Evolutionary conservation across 495 filamentous ascomycete genomes (phyloP).

Genomic region (Jackrogersella minutella): DNA sequence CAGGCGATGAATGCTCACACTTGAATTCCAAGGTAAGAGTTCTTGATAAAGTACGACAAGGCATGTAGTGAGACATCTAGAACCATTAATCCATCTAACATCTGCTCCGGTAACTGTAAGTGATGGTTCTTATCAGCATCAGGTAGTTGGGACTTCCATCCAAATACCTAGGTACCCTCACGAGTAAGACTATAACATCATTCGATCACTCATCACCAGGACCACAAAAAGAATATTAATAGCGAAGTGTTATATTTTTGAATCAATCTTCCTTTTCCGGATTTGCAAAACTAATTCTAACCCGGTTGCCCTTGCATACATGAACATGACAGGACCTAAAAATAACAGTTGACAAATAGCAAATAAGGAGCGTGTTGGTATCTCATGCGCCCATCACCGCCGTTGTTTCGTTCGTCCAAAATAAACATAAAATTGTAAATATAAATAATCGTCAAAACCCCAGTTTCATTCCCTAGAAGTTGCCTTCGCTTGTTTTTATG

Average conservation of each 20-base stretch:
- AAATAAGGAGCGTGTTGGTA: slow-evolving; percentile 37
- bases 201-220: not conserved
- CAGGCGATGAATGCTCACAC: not conserved
- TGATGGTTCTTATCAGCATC: not conserved
- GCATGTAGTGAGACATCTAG: not conserved
- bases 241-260: slow-evolving; percentile 17
- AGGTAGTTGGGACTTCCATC: too few relatives aligned
- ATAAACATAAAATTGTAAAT: slow-evolving; percentile 28
- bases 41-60: not conserved
- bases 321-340: too few relatives aligned
- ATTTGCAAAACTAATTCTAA: slow-evolving; percentile 24
- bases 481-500: slow-evolving; percentile 5
- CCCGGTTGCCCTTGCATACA: slow-evolving; percentile 5
- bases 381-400: slow-evolving; percentile 35
- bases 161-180: not conserved
- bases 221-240: not conserved
- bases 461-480: not conserved
- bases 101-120: not conserved
- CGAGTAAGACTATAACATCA: not conserved
- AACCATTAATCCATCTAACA: not conserved
- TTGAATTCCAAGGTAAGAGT: not conserved
- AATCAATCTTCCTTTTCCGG: slow-evolving; percentile 30
- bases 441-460: slow-evolving; percentile 7
- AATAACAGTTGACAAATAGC: slow-evolving; percentile 26
- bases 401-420: slow-evolving; percentile 18